Evolutionary conservation across 257 asterid genomes (phyloP).

Genomic region (Jacaranda copaia): DNA sequence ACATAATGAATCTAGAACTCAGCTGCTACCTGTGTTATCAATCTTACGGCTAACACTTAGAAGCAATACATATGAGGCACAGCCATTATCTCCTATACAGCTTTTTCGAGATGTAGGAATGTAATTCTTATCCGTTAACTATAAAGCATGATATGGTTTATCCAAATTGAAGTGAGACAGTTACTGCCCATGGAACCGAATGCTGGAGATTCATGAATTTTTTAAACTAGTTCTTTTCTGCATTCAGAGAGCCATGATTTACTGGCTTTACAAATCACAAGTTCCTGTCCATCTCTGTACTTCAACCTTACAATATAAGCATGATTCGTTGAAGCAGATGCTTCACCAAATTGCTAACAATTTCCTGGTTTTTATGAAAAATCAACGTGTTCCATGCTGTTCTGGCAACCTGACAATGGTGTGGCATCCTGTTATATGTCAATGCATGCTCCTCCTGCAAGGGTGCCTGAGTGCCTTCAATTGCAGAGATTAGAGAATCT

Average conservation of each 20-base stretch:
- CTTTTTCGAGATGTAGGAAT: no score
- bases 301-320: not conserved
- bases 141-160: no score
- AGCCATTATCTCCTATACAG: no score
- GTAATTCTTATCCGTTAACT: no score
- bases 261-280: not conserved
- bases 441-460: conserved; percentile 6
- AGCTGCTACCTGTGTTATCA: no score
- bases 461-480: not conserved
- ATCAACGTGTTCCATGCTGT: not conserved
- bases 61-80: no score
- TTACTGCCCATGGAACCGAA: not conserved
- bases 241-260: not conserved
- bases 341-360: not conserved
- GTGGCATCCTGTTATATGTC: not conserved
- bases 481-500: not conserved
- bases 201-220: not conserved
- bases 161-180: not conserved
- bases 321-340: not conserved
- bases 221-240: not conserved
- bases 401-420: not conserved
- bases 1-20: not conserved
- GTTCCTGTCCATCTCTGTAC: not conserved
- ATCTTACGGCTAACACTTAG: no score
- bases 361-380: not conserved